Evolutionary conservation across 2,329 filamentous ascomycete species (phyloP).

Genomic region (Dactylellina cionopaga): DNA sequence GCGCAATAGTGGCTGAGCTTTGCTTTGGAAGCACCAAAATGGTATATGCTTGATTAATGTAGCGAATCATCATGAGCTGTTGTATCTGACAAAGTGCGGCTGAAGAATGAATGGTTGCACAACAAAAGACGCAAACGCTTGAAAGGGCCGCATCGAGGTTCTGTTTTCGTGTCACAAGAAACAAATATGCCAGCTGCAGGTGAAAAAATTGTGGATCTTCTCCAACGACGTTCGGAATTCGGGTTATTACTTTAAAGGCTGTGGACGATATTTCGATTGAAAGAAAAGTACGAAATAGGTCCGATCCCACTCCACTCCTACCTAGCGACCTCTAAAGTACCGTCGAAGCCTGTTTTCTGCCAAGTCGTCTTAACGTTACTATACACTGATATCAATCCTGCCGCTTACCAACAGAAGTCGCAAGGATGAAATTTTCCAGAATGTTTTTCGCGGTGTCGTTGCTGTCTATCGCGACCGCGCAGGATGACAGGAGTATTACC

Average conservation of each 20-base stretch:
- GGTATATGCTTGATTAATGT: background rate
- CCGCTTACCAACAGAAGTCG: too few relatives aligned
- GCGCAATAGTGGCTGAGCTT: too few relatives aligned
- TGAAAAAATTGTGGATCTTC: constrained; percentile 6
- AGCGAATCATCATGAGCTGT: background rate
- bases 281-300: too few relatives aligned
- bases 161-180: constrained; percentile 33
- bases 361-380: background rate
- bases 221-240: constrained; percentile 13
- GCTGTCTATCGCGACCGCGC: constrained; percentile 1
- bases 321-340: too few relatives aligned
- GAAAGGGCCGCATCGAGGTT: constrained; percentile 26
- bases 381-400: constrained; percentile 20
- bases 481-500: background rate
- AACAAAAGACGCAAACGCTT: constrained; percentile 28
- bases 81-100: constrained; percentile 28
- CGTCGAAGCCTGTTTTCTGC: too few relatives aligned
- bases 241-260: constrained; percentile 38
- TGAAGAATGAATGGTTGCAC: constrained; percentile 35
- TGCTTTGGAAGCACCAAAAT: too few relatives aligned
- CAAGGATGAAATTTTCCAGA: constrained; percentile 31
- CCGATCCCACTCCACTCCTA: too few relatives aligned
- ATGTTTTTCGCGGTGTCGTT: constrained; percentile 18
- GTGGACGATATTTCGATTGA: too few relatives aligned
- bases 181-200: constrained; percentile 18